Percentiles rank a stretch among this genome's conserved stretches.
These are phyloP conservation scores for Carex arenaria DNA, from an alignment of 202 grass and related monocot genomes.

Conservation along the genomic window DNA sequence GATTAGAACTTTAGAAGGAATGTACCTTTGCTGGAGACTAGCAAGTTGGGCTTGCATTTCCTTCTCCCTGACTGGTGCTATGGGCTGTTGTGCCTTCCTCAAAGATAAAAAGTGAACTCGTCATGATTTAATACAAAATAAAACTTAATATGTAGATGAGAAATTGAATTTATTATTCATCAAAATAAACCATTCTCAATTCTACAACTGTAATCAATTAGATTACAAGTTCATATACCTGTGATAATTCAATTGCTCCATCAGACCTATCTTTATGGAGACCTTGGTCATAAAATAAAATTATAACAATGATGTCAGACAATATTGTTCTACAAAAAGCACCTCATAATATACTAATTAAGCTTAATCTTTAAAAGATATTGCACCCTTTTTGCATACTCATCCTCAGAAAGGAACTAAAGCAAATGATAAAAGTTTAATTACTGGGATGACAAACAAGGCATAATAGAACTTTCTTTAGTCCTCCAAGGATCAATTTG, in stretches of 20 bases:
- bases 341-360: neutral
- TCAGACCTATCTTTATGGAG: slow-evolving; percentile 37
- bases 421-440: neutral
- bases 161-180: neutral
- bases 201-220: slow-evolving; percentile 3
- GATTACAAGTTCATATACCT: slow-evolving; percentile 38
- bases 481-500: slow-evolving; percentile 26
- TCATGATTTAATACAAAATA: neutral
- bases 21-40: slow-evolving; percentile 73
- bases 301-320: neutral
- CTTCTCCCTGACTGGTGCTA: slow-evolving; percentile 49
- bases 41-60: slow-evolving; percentile 54
- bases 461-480: neutral
- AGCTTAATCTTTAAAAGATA: neutral
- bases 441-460: neutral
- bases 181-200: slow-evolving; percentile 11
- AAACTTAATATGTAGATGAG: neutral
- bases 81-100: slow-evolving; percentile 41
- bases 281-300: slow-evolving; percentile 12
- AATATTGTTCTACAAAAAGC: slow-evolving; percentile 4
- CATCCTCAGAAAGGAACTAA: neutral
- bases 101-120: slow-evolving; percentile 9
- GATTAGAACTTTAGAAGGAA: neutral
- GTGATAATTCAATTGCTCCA: slow-evolving; percentile 35
- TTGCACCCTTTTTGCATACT: neutral